Evolutionary conservation across 2,329 filamentous ascomycete species (phyloP).

Genomic region (Alternaria gansuensis): DNA sequence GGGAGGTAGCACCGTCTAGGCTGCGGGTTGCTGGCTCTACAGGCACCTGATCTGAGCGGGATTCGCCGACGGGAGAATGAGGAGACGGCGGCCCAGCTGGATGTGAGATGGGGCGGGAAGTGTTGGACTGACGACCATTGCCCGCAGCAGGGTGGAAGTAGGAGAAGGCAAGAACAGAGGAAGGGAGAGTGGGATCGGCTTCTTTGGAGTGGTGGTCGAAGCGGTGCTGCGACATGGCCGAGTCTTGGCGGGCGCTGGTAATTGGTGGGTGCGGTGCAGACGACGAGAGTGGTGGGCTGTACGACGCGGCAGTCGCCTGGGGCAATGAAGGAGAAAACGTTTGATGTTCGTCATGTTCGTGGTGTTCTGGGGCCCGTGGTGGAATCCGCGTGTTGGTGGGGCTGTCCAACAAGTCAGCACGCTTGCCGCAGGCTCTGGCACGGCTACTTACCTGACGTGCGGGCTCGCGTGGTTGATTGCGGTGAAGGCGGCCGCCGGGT

Average conservation of each 20-base stretch:
- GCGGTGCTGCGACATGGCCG: conserved; percentile 27
- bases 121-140: conserved; percentile 24
- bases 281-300: conserved; percentile 19
- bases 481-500: conserved; percentile 18
- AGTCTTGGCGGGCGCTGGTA: conserved; percentile 33
- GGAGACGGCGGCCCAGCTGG: conserved; percentile 20
- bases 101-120: conserved; percentile 17
- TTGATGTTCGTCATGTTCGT: conserved; percentile 10
- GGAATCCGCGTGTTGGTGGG: conserved; percentile 23
- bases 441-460: conserved; percentile 27
- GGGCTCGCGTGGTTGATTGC: conserved; percentile 29
- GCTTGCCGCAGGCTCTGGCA: conserved; percentile 4
- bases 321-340: conserved; percentile 12
- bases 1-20: conserved; percentile 18
- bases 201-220: conserved; percentile 30
- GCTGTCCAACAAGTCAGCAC: conserved; percentile 23
- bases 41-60: conserved; percentile 15
- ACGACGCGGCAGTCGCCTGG: conserved; percentile 18
- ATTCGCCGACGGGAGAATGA: conserved; percentile 14
- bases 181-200: conserved; percentile 20
- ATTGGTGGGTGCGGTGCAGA: conserved; percentile 17
- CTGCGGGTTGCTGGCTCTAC: conserved; percentile 13
- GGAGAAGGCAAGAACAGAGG: conserved; percentile 25
- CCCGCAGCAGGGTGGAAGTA: conserved; percentile 16
- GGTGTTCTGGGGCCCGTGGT: conserved; percentile 9